Evolutionary conservation across 78 protist species (phyloP).

Genomic region (Dictyostelium brefeldianum): DNA sequence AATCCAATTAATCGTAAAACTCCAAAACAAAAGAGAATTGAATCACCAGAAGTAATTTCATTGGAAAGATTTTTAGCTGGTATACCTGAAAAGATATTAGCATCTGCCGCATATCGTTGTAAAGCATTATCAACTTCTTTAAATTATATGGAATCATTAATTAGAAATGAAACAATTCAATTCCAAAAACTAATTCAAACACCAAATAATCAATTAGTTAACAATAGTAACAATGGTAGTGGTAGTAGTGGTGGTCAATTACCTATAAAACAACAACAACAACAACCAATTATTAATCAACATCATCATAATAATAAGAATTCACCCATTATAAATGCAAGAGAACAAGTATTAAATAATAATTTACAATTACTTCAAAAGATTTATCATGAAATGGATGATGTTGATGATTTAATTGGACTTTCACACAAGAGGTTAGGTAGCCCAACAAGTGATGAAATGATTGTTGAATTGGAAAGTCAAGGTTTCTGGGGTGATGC

Average conservation of each 20-base stretch:
- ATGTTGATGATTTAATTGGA: constrained; percentile 56
- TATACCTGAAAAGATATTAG: constrained; percentile 64
- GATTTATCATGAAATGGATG: constrained; percentile 65
- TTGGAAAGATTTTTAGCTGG: constrained; percentile 37
- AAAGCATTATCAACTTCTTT: constrained; percentile 45
- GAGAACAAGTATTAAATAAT: constrained; percentile 19
- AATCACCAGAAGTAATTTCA: neutral
- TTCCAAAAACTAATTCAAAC: neutral
- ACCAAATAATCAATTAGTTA: neutral
- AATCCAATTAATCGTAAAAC: neutral
- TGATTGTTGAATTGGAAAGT: constrained; percentile 46
- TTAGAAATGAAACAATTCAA: constrained; percentile 24
- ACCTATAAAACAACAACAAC: neutral
- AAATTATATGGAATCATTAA: constrained; percentile 50
- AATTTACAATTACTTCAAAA: constrained; percentile 24
- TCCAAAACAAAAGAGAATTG: neutral
- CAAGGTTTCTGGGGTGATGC: constrained; percentile 68
- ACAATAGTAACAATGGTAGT: too few relatives aligned
- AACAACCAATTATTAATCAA: neutral
- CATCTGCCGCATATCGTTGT: constrained; percentile 72
- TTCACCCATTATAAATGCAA: neutral
- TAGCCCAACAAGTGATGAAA: constrained; percentile 13
- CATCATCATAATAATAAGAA: neutral
- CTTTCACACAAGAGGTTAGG: neutral
- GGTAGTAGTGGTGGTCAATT: neutral